Percentiles rank a stretch among this genome's conserved stretches.
Evolutionary conservation across 2,329 filamentous ascomycete genomes (phyloP).

Genomic region (Talaromyces sp.): DNA sequence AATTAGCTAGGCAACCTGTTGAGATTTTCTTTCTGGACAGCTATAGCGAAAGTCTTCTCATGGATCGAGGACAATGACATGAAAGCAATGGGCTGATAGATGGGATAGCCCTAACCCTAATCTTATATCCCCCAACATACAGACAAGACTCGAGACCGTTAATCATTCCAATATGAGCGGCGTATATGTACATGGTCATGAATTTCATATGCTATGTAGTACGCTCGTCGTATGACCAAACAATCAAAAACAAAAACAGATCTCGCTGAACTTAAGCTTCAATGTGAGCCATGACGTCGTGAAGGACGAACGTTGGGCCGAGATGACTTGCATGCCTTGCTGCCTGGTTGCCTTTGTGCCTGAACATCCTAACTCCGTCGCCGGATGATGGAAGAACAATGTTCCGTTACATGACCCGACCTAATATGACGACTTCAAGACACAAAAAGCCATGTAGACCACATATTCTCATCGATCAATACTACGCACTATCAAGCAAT

Average conservation of each 20-base stretch:
- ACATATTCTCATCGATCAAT: background rate
- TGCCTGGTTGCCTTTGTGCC: background rate
- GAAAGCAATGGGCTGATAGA: background rate
- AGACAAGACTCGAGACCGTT: background rate
- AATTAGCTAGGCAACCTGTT: background rate
- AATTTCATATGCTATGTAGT: background rate
- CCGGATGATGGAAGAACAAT: background rate
- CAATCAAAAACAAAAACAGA: background rate
- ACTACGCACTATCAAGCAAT: background rate
- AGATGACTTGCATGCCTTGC: background rate
- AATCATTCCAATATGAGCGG: background rate
- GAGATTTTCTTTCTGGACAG: too few relatives aligned
- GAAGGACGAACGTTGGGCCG: slow-evolving; percentile 1
- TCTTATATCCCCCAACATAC: background rate
- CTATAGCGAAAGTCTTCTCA: background rate
- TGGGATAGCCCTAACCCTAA: background rate
- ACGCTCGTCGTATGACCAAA: background rate
- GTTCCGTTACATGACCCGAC: too few relatives aligned
- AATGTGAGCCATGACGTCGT: background rate
- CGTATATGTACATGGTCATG: background rate
- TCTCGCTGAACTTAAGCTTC: background rate
- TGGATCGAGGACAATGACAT: too few relatives aligned
- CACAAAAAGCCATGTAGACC: background rate
- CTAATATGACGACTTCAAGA: too few relatives aligned
- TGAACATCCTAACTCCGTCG: background rate